phyloP scores from a whole-genome alignment of 495 filamentous ascomycete genomes.

The Podospora australis region DNA sequence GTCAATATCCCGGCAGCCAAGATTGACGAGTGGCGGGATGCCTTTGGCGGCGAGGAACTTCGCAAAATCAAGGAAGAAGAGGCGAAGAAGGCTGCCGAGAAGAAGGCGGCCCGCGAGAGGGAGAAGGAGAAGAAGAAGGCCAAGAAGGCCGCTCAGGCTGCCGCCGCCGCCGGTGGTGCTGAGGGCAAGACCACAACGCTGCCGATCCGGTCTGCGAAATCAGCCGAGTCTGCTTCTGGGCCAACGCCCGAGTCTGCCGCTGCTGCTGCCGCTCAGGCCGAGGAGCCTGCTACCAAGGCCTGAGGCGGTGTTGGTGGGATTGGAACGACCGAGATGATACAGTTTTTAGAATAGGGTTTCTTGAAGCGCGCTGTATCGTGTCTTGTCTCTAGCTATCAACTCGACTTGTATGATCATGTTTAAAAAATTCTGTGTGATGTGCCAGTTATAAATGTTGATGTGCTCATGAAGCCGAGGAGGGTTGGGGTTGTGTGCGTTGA shows the following conservation, averaged over 20 bases:
- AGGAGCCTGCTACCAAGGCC: slow-evolving; percentile 1
- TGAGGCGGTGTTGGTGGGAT: neutral
- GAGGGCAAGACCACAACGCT: slow-evolving; percentile 6
- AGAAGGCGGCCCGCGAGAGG: slow-evolving; percentile 22
- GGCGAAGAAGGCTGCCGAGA: slow-evolving; percentile 21
- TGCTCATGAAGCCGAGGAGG: too few relatives aligned
- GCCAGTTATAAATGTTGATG: too few relatives aligned
- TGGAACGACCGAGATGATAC: neutral
- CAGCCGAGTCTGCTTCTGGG: too few relatives aligned
- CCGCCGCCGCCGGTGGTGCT: slow-evolving; percentile 6
- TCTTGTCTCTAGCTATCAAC: neutral
- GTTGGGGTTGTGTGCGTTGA: too few relatives aligned
- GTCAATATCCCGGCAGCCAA: slow-evolving; percentile 51
- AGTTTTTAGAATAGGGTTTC: neutral
- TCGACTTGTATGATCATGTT: neutral
- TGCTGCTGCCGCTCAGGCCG: neutral
- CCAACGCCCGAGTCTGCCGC: too few relatives aligned
- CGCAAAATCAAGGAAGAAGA: slow-evolving; percentile 27
- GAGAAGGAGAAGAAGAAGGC: slow-evolving; percentile 25
- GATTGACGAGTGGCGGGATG: slow-evolving; percentile 71
- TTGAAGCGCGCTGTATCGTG: neutral
- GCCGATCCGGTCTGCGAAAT: slow-evolving; percentile 7
- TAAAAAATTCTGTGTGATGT: too few relatives aligned
- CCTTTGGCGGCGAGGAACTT: slow-evolving; percentile 68
- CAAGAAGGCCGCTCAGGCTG: slow-evolving; percentile 19